Evolutionary conservation across 441 rosid species (phyloP).

Genomic region (Breynia disticha): DNA sequence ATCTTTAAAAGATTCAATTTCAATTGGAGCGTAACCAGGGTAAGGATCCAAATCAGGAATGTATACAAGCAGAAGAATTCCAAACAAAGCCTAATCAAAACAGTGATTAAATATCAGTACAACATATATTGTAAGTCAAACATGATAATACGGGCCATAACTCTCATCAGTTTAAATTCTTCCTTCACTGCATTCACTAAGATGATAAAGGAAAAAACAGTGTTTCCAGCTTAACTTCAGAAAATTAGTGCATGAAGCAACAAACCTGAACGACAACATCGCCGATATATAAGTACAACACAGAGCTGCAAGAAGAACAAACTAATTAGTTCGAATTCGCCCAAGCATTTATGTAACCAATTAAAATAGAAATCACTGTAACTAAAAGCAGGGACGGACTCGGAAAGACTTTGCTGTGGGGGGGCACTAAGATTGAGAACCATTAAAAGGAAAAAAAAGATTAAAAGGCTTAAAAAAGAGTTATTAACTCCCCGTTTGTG

Average conservation of each 20-base stretch:
- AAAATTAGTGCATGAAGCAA: conserved; percentile 16
- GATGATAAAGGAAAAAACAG: too few species aligned
- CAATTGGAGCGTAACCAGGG: conserved; percentile 68
- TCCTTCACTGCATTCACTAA: too few species aligned
- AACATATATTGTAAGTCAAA: conserved; percentile 3
- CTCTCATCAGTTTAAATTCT: not conserved
- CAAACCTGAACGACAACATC: conserved; percentile 82
- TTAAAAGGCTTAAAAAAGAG: too few species aligned
- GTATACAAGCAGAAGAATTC: conserved; percentile 63
- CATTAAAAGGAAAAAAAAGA: too few species aligned
- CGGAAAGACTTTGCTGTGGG: too few species aligned
- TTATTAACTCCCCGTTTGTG: too few species aligned
- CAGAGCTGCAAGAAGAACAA: conserved; percentile 44
- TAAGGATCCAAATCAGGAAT: conserved; percentile 82
- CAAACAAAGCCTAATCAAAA: conserved; percentile 64
- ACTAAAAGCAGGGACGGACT: too few species aligned
- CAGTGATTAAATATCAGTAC: conserved; percentile 14
- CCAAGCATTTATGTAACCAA: not conserved
- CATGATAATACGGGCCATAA: conserved; percentile 7
- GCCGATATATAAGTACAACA: conserved; percentile 65
- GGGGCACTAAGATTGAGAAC: too few species aligned
- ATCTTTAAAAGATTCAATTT: conserved; percentile 42
- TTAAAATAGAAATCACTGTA: too few species aligned
- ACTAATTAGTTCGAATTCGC: conserved; percentile 18
- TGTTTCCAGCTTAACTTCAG: not conserved